Base-by-base conservation (phyloP, 306 rosid genomes). In the Quercus berberidifolia region DNA sequence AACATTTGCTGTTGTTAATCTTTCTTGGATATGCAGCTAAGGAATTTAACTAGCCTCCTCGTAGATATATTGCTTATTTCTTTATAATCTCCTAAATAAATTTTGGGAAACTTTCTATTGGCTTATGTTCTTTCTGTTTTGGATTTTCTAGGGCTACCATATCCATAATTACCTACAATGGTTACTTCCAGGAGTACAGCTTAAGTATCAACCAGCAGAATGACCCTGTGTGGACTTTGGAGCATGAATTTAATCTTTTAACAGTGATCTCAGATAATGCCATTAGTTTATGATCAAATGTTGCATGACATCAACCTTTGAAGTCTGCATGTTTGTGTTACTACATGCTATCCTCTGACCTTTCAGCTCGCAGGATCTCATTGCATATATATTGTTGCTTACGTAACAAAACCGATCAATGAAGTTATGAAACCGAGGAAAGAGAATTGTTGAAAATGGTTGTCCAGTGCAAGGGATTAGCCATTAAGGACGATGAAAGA, bases 111-210 rank as follows among this genome's bases (percentile, higher is more conserved):
- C n/a, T 41, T 20, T 35, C 21, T 46, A 54, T 67, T 63, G 75
- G 71, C 82, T 86, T 15, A 69, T 63, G 52, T 51, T 52, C 43
- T 89, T 73, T 25, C 6, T 10, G 31, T 13, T 64, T 81, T 74
- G 75, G 65, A 56, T 80, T 85, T 85, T 85, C 6, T 90, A 92
- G 97, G 91, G 92, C 86, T 75, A 91, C 85, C 21, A 51, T 95
- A 81, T 87, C 87, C 59, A 89, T 91, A 72, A 82, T 95, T 77
- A 84, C 89, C 81, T 91, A 78, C 80, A 87, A 86, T 70, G 99
- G 99, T 49, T 81, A 86, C 85, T 90, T 92, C 80, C 89, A 84
- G 57, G 97, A 94, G 85, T 94, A 92, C 89, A 86, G 74, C 81
- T 41, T 94, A 51, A 90, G 80, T 58, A 79, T 92, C 77, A 90